Conservation (phyloP, 768 basidiomycete genomes). For the Podaxis sp. region DNA sequence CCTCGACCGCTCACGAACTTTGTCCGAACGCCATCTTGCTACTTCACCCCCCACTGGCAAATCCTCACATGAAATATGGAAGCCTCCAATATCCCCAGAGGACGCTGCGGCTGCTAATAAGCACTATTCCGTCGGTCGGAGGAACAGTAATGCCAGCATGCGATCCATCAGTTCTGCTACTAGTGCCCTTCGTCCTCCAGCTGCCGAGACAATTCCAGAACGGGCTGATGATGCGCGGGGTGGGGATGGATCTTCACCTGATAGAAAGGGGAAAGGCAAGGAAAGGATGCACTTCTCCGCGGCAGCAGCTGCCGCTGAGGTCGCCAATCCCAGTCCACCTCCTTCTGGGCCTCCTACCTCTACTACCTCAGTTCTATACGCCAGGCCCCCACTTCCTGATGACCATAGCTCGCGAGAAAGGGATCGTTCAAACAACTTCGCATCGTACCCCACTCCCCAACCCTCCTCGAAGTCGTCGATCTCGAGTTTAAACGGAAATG, state of each 20-base stretch:
- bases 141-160: slow-evolving; percentile 50
- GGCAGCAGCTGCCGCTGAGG: background rate
- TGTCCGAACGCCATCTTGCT: slow-evolving; percentile 33
- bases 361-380: background rate
- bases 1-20: slow-evolving; percentile 24
- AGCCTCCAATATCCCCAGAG: slow-evolving; percentile 43
- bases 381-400: background rate
- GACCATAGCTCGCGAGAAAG: slow-evolving; percentile 2
- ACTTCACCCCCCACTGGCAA: slow-evolving; percentile 28
- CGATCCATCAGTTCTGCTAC: slow-evolving; percentile 41
- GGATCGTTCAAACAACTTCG: background rate
- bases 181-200: slow-evolving; percentile 33
- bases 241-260: slow-evolving; percentile 1
- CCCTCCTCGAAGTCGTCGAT: background rate
- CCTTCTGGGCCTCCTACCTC: background rate
- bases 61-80: slow-evolving; percentile 48
- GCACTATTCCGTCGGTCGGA: slow-evolving; percentile 41
- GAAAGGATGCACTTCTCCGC: background rate
- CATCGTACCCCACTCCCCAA: background rate
- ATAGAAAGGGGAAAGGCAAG: slow-evolving; percentile 13
- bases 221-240: background rate
- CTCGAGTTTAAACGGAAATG: slow-evolving; percentile 1
- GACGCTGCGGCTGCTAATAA: slow-evolving; percentile 38
- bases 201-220: slow-evolving; percentile 14
- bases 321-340: background rate